These are phyloP conservation scores for Cladorrhinum sp. DNA, from an alignment of 2,329 filamentous ascomycete genomes.

Conservation along the genomic window DNA sequence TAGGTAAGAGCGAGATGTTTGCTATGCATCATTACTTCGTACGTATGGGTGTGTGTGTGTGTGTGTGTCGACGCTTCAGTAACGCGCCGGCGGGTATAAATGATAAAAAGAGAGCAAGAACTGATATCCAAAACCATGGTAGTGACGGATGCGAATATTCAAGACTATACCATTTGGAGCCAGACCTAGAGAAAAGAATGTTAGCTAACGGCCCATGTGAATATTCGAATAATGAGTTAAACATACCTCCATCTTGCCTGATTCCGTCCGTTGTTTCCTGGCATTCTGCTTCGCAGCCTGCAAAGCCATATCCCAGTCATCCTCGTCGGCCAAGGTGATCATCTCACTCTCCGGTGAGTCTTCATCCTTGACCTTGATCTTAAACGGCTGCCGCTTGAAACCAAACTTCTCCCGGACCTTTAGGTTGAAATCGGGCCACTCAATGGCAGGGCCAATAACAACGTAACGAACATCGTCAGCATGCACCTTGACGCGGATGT, in stretches of 20 bases:
- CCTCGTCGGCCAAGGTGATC: constrained; percentile 96
- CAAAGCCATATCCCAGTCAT: constrained; percentile 89
- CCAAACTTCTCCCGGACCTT: constrained; percentile 85
- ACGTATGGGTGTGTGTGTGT: not conserved
- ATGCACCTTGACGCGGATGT: constrained; percentile 90
- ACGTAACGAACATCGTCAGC: constrained; percentile 89
- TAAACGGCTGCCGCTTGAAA: constrained; percentile 72
- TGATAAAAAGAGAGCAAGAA: constrained; percentile 11
- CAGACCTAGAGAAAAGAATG: constrained; percentile 30
- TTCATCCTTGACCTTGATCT: constrained; percentile 85
- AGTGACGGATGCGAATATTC: not conserved
- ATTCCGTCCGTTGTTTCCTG: constrained; percentile 70
- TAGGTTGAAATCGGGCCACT: constrained; percentile 74
- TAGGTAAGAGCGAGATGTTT: not conserved
- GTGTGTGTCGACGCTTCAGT: not conserved
- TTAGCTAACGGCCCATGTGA: constrained; percentile 20
- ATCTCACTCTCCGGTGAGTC: constrained; percentile 75
- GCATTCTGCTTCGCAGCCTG: constrained; percentile 65
- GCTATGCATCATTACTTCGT: constrained; percentile 19
- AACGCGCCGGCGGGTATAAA: constrained; percentile 1
- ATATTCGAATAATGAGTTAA: not conserved
- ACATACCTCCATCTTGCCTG: constrained; percentile 93
- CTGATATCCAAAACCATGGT: constrained; percentile 10
- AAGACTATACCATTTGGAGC: constrained; percentile 33
- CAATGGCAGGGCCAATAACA: constrained; percentile 70